Evolutionary conservation across 805 yeast genomes (phyloP).

Genomic region (Myxozyma monticola): DNA sequence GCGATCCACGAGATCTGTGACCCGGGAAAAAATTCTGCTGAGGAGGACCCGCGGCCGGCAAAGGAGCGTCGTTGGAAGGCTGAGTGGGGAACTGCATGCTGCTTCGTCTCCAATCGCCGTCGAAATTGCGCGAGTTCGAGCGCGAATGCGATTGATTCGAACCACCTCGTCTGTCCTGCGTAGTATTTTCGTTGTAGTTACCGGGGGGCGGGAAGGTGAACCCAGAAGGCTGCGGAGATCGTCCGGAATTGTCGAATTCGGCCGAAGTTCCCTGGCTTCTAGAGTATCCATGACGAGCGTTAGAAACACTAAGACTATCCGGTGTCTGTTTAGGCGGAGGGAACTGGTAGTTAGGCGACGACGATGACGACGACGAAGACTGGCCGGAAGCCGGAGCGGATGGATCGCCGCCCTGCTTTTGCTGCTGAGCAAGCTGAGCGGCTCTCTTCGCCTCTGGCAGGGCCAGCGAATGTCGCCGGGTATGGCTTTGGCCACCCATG

Average conservation of each 20-base stretch:
- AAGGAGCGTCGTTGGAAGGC: no score
- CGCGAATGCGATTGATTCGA: constrained; percentile 20
- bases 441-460: constrained; percentile 91
- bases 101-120: constrained; percentile 29
- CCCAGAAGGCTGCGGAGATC: constrained; percentile 12
- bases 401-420: constrained; percentile 39
- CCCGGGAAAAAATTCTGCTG: constrained; percentile 62
- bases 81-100: no score
- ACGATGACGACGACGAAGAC: background rate
- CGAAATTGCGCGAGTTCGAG: constrained; percentile 30
- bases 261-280: constrained; percentile 19
- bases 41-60: no score
- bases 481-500: constrained; percentile 56
- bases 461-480: constrained; percentile 89
- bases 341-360: background rate
- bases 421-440: constrained; percentile 88
- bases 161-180: background rate
- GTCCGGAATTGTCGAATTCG: constrained; percentile 14
- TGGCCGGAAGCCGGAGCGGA: background rate
- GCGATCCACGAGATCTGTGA: constrained; percentile 73
- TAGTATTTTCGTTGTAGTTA: constrained; percentile 4
- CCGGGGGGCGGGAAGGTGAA: constrained; percentile 13
- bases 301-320: constrained; percentile 5
- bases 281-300: constrained; percentile 17
- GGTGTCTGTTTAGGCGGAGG: constrained; percentile 21